phyloP scores from a whole-genome alignment of 805 yeast genomes.

The Kodamaea nitidulidarum region DNA sequence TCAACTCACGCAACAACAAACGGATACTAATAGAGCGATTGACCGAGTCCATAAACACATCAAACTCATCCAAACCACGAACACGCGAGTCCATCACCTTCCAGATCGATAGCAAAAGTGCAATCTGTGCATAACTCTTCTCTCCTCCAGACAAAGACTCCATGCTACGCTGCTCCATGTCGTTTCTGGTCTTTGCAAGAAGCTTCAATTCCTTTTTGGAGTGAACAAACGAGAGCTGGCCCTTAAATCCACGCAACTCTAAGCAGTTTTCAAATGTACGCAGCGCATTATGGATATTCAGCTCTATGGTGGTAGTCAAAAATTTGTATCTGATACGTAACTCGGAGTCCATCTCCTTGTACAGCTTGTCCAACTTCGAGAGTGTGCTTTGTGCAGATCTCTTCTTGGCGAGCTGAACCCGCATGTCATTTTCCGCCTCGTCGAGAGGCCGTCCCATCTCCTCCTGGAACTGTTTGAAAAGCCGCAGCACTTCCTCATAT shows the following conservation, averaged over 20 bases:
- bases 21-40: constrained; percentile 77
- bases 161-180: constrained; percentile 59
- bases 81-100: constrained; percentile 82
- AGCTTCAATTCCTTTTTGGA: constrained; percentile 48
- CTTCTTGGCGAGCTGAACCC: constrained; percentile 23
- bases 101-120: constrained; percentile 88
- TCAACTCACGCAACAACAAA: constrained; percentile 64
- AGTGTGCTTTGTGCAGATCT: constrained; percentile 40
- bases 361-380: constrained; percentile 35
- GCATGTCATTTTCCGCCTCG: constrained; percentile 40
- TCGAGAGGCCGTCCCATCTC: constrained; percentile 54
- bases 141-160: constrained; percentile 95
- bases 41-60: constrained; percentile 95
- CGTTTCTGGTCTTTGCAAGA: constrained; percentile 58
- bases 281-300: constrained; percentile 29
- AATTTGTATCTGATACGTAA: constrained; percentile 30
- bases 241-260: constrained; percentile 67
- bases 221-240: constrained; percentile 63
- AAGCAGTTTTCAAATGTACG: constrained; percentile 54
- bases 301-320: constrained; percentile 30
- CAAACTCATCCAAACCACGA: constrained; percentile 92
- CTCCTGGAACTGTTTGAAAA: constrained; percentile 50
- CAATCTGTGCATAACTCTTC: constrained; percentile 88
- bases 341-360: constrained; percentile 25
- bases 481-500: constrained; percentile 41